Conservation (phyloP, 2,329 filamentous ascomycete genomes). For the Biscogniauxia sp. region DNA sequence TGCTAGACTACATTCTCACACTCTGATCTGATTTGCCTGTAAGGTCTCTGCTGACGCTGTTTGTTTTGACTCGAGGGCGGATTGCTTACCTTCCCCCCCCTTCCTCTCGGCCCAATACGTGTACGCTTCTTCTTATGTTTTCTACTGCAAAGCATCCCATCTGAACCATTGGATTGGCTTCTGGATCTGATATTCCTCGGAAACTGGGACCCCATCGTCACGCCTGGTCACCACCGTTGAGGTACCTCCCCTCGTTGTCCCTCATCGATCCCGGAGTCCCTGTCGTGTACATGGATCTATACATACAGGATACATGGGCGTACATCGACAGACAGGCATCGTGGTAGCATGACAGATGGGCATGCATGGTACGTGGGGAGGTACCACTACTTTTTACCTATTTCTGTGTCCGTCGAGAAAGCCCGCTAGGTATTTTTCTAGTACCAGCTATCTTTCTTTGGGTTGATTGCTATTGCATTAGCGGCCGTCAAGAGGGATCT, state of each 20-base stretch:
- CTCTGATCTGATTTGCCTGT: slow-evolving; percentile 27
- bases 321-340: slow-evolving; percentile 31
- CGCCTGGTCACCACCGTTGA: slow-evolving; percentile 15
- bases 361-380: slow-evolving; percentile 34
- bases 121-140: slow-evolving; percentile 11
- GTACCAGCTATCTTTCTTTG: slow-evolving; percentile 34
- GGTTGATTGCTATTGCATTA: slow-evolving; percentile 40
- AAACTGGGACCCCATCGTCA: slow-evolving; percentile 23
- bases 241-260: slow-evolving; percentile 20
- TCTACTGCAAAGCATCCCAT: slow-evolving; percentile 18
- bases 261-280: slow-evolving; percentile 27
- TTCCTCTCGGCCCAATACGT: slow-evolving; percentile 25
- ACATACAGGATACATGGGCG: slow-evolving; percentile 32
- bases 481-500: slow-evolving; percentile 35
- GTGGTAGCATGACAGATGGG: slow-evolving; percentile 37
- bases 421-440: slow-evolving; percentile 24
- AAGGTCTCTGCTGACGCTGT: slow-evolving; percentile 24
- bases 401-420: slow-evolving; percentile 20
- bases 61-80: slow-evolving; percentile 25
- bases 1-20: slow-evolving; percentile 18
- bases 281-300: slow-evolving; percentile 32
- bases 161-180: slow-evolving; percentile 25
- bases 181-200: slow-evolving; percentile 16
- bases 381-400: slow-evolving; percentile 23
- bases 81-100: slow-evolving; percentile 28